Base-by-base conservation (phyloP, 139 green algal genomes). In the Closterium sp. region DNA sequence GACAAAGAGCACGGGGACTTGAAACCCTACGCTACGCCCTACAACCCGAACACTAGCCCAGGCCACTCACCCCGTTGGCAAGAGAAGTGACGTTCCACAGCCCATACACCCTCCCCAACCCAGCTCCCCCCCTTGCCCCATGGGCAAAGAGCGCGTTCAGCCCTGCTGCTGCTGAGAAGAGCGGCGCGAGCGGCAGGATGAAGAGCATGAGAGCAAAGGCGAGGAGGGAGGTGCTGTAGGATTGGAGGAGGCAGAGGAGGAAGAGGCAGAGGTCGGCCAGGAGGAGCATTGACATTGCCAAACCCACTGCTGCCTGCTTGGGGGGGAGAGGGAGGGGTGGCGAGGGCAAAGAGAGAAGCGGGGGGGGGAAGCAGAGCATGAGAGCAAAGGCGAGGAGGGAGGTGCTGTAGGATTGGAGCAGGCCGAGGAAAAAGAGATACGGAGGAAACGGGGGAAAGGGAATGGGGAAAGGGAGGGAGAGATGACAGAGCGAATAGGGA, bases 391-490 rank as follows among this genome's bases (percentile, higher is more conserved):
- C 89, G 38, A 30, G n/a, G 32, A 93, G 85, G 17, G 30, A 89
- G 24, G 93, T 94, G 89, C 88, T 93, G 89, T 93, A 93, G 88
- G 93, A 93, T 62, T 94, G 88, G 4, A 94, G 91, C 9, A 94
- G 31, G 24, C 7, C 32, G 27, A 94, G 91, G n/a, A 94, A 6
- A 7, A 28, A 89, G 62, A 94, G 91, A n/a, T n/a, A n/a, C n/a
- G n/a, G n/a, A n/a, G n/a, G n/a, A n/a, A n/a, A n/a, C n/a, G 31
- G 31, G 11, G 34, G 87, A 31, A 31, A 29, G 86, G 31, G 86
- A 29, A 11, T 24, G 31, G 42, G 42, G 42, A 7, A 87, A 29
- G n/a, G n/a, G 84, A 32, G 7, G 42, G 42, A 62, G 7, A 42
- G 85, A 62, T 5, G 7, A 7, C 5, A 62, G 42, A 62, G 42